Conservation (phyloP, 78 protist species). For the Dictyostelium brefeldianum region DNA sequence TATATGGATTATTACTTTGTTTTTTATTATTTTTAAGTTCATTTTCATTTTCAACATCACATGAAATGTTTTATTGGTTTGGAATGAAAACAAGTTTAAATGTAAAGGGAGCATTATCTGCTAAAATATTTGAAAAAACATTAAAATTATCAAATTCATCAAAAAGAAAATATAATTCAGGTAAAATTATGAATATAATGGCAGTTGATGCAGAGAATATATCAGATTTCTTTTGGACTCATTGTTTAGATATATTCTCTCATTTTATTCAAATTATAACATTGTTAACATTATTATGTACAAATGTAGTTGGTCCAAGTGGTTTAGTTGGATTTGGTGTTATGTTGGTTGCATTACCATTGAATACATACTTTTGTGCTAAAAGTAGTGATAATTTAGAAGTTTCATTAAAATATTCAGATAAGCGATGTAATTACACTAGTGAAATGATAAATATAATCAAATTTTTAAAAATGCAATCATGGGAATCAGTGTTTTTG, state of each 20-base stretch:
- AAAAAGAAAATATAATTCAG: not conserved
- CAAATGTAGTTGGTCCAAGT: constrained; percentile 23
- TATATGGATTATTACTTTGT: not conserved
- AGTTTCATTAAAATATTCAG: not conserved
- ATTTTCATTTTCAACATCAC: not conserved
- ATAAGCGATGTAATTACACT: constrained; percentile 8
- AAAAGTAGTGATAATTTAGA: not conserved
- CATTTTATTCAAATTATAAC: constrained; percentile 36
- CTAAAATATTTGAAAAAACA: constrained; percentile 23
- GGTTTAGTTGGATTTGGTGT: constrained; percentile 60
- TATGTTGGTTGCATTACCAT: constrained; percentile 8
- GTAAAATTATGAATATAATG: constrained; percentile 38
- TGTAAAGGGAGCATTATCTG: constrained; percentile 12
- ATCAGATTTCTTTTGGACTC: constrained; percentile 27
- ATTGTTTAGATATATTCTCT: not conserved
- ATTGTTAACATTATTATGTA: constrained; percentile 31
- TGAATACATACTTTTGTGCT: not conserved
- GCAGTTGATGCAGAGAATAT: constrained; percentile 34
- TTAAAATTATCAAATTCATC: constrained; percentile 28
- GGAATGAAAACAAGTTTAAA: constrained; percentile 53
- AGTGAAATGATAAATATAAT: constrained; percentile 33
- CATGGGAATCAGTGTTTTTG: constrained; percentile 49
- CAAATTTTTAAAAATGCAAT: constrained; percentile 38
- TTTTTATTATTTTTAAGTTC: not conserved
- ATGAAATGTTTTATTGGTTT: constrained; percentile 42